Percentiles rank a stretch among this genome's conserved stretches.
phyloP scores from a whole-genome alignment of 345 rosid genomes.

The Arabidopsis thaliana region TAIR10.1 NC_003075.7:8543501-8544000 shows the following conservation, averaged over 20 bases:
- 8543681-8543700: conserved; percentile 27
- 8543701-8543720: conserved; percentile 64
- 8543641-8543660: conserved; percentile 76
- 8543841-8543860: conserved; percentile 75
- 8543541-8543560: conserved; percentile 58
- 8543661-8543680: conserved; percentile 50
- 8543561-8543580: conserved; percentile 65
- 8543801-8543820: conserved; percentile 66
- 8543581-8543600: conserved; percentile 81
- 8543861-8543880: conserved; percentile 50
- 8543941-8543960: conserved; percentile 74
- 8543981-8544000: conserved; percentile 68
- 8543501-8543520: conserved; percentile 60
- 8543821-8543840: conserved; percentile 62
- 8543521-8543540: conserved; percentile 54
- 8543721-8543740: conserved; percentile 70
- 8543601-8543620: conserved; percentile 78
- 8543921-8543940: conserved; percentile 73
- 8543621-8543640: conserved; percentile 71
- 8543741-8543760: conserved; percentile 72
- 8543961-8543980: conserved; percentile 90
- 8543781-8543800: conserved; percentile 64
- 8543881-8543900: conserved; percentile 64
- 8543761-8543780: conserved; percentile 55
- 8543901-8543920: conserved; percentile 70